A percentile compares a stretch with the other conserved stretches of the same genome.
Evolutionary conservation across 352 stramenopile genomes (phyloP).

Genomic region (Hyaloperonospora arabidopsidis): DNA sequence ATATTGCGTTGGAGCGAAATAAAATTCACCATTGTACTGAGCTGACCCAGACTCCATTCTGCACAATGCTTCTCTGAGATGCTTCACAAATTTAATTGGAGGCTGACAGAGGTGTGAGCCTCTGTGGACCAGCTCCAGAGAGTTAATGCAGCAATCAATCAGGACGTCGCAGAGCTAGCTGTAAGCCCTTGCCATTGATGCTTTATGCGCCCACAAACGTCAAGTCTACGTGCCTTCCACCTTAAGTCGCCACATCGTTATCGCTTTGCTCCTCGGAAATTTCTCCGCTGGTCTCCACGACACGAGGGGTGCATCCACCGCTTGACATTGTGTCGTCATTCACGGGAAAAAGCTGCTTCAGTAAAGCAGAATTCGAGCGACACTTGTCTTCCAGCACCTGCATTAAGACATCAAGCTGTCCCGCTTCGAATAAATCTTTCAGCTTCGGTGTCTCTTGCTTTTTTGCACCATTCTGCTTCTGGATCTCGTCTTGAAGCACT

Average conservation of each 20-base stretch:
- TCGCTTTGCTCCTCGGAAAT: constrained; percentile 20
- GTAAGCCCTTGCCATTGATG: neutral
- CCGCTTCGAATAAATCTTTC: neutral
- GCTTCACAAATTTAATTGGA: constrained; percentile 48
- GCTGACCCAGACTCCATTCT: constrained; percentile 43
- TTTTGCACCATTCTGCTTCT: constrained; percentile 8
- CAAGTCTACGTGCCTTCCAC: constrained; percentile 3
- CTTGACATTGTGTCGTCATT: constrained; percentile 36
- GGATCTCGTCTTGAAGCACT: constrained; percentile 25
- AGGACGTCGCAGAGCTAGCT: constrained; percentile 7
- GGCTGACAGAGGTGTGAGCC: constrained; percentile 43
- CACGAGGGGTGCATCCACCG: constrained; percentile 17
- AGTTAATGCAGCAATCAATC: constrained; percentile 15
- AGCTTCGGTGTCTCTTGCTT: constrained; percentile 5
- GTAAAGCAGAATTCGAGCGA: constrained; percentile 30
- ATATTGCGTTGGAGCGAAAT: constrained; percentile 72
- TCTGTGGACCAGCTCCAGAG: constrained; percentile 25
- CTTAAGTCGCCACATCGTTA: constrained; percentile 20
- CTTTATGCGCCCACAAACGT: neutral
- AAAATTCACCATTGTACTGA: constrained; percentile 61
- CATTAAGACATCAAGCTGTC: constrained; percentile 31
- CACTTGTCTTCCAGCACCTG: constrained; percentile 55
- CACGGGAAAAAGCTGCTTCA: constrained; percentile 48
- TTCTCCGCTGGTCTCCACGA: constrained; percentile 19
- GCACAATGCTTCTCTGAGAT: constrained; percentile 70